Conservation (phyloP, 106 monocot species). For the Acanthochlamys bracteata region DNA sequence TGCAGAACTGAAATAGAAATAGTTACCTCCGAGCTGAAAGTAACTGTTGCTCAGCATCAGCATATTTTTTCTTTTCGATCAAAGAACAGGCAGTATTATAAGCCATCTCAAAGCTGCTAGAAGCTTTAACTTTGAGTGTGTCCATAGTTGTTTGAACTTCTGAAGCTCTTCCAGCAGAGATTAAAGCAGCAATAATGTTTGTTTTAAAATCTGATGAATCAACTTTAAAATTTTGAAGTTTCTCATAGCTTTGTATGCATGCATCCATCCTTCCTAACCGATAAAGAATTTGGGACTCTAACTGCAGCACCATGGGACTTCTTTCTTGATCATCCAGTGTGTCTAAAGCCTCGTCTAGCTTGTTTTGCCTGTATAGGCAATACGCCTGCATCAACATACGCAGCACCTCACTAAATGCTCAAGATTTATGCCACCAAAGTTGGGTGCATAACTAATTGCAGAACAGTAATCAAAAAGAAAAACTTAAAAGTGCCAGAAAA, state of each 20-base stretch:
- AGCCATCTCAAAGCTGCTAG: constrained; percentile 79
- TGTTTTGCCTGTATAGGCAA: constrained; percentile 93
- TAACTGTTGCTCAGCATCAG: constrained; percentile 76
- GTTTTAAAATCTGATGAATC: constrained; percentile 79
- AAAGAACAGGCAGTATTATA: constrained; percentile 87
- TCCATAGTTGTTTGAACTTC: constrained; percentile 84
- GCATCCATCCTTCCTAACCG: constrained; percentile 79
- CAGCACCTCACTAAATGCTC: no score
- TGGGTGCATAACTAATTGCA: neutral
- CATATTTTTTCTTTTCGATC: constrained; percentile 64
- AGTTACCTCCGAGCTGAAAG: constrained; percentile 89
- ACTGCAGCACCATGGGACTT: constrained; percentile 55
- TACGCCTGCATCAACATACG: constrained; percentile 92
- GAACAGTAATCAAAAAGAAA: neutral
- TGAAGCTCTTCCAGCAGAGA: constrained; percentile 68
- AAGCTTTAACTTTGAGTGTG: constrained; percentile 66
- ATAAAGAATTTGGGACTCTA: constrained; percentile 89
- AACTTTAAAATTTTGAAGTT: constrained; percentile 81
- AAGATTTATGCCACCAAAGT: neutral
- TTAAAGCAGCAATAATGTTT: constrained; percentile 73
- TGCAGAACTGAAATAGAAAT: no score
- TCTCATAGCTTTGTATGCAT: constrained; percentile 73
- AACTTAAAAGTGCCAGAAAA: no score
- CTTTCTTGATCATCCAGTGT: constrained; percentile 49
- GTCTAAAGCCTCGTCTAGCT: constrained; percentile 68